phyloP scores from a whole-genome alignment of 2,329 filamentous ascomycete species.

The Cordyceps militaris region DNA sequence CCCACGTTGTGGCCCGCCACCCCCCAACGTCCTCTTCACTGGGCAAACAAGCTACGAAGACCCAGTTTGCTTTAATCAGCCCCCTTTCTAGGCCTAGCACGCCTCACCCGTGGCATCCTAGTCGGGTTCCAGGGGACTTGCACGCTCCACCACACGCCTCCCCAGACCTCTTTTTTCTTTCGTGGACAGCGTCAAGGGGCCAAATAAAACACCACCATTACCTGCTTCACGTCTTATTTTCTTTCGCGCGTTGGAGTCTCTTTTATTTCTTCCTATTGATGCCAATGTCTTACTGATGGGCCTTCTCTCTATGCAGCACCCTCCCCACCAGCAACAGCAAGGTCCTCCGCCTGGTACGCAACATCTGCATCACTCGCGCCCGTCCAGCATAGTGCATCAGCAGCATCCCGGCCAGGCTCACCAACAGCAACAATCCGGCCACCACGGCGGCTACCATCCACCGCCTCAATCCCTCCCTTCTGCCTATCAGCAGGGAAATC shows the following conservation, averaged over 20 bases:
- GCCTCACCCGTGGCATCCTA: constrained; percentile 44
- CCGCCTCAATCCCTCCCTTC: constrained; percentile 58
- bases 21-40: constrained; percentile 14
- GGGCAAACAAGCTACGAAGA: constrained; percentile 14
- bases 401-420: constrained; percentile 63
- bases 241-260: constrained; percentile 23
- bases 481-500: constrained; percentile 61
- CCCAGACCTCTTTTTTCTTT: constrained; percentile 30
- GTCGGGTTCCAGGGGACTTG: constrained; percentile 35
- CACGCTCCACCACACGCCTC: constrained; percentile 30
- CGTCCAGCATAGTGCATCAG: constrained; percentile 66
- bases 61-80: constrained; percentile 29
- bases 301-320: constrained; percentile 63
- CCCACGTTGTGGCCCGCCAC: constrained; percentile 14
- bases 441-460: constrained; percentile 57
- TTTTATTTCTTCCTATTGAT: constrained; percentile 13
- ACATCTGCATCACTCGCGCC: constrained; percentile 64
- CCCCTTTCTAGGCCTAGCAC: constrained; percentile 38
- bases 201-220: constrained; percentile 46
- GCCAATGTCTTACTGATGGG: constrained; percentile 47
- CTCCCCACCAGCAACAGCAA: constrained; percentile 61
- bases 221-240: constrained; percentile 29
- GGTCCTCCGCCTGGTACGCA: constrained; percentile 61
- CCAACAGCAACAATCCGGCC: constrained; percentile 45
- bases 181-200: constrained; percentile 37